Percentiles rank a stretch among this genome's conserved stretches.
These are phyloP conservation scores for Globisporangium yorkense DNA, from an alignment of 352 stramenopile species.

Conservation along the genomic window DNA sequence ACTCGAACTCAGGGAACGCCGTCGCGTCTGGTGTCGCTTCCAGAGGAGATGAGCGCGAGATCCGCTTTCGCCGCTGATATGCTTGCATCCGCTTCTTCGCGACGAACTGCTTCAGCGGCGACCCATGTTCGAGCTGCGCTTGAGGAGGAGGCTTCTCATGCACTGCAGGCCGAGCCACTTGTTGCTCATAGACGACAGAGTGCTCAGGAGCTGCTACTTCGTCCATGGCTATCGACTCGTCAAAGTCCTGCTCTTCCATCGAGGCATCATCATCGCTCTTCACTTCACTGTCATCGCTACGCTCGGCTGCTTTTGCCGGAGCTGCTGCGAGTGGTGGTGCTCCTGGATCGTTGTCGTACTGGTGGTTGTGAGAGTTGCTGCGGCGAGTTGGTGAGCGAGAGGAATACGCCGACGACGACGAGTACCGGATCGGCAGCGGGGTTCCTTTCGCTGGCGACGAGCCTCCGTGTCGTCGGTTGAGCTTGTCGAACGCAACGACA, in stretches of 20 bases:
- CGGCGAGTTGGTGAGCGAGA: not conserved
- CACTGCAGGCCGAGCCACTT: not conserved
- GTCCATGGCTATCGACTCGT: constrained; percentile 20
- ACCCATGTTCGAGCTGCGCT: not conserved
- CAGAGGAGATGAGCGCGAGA: not conserved
- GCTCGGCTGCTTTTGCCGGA: not conserved
- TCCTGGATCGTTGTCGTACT: not conserved
- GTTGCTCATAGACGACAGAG: constrained; percentile 4
- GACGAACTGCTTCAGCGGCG: constrained; percentile 23
- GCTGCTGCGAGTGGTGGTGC: not conserved
- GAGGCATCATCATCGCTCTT: not conserved
- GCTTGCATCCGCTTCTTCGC: constrained; percentile 16
- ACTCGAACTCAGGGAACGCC: constrained; percentile 1
- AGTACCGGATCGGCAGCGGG: not conserved
- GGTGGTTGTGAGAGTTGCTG: not conserved
- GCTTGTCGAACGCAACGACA: constrained; percentile 28
- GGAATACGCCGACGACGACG: not conserved
- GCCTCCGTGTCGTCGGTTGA: constrained; percentile 2
- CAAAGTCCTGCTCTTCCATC: constrained; percentile 15
- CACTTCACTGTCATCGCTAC: not conserved
- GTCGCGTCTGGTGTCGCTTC: not conserved
- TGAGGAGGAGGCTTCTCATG: constrained; percentile 1
- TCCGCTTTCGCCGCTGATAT: not conserved
- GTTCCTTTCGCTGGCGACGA: constrained; percentile 5
- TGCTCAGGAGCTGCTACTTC: constrained; percentile 19